Evolutionary conservation across 768 basidiomycete species (phyloP).

Genomic region (Mycena haematopus): DNA sequence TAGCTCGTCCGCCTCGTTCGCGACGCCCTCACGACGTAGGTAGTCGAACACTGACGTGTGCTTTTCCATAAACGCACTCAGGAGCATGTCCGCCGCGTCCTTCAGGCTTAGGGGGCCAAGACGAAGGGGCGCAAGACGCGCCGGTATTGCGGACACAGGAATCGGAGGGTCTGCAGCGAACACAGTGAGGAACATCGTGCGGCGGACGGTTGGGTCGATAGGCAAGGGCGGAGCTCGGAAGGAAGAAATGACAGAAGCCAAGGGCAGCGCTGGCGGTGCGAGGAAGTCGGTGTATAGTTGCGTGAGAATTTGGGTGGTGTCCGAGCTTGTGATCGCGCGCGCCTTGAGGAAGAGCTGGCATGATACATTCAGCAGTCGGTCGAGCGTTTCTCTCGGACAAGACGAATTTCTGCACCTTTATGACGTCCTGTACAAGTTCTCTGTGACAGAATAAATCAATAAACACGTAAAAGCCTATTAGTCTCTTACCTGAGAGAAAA

Average conservation of each 20-base stretch:
- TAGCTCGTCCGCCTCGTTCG: conserved; percentile 34
- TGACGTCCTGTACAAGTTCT: conserved; percentile 65
- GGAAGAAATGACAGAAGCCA: background rate
- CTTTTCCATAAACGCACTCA: conserved; percentile 74
- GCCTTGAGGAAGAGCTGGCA: conserved; percentile 71
- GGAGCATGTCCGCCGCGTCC: conserved; percentile 67
- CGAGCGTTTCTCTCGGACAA: background rate
- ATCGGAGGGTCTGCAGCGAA: conserved; percentile 47
- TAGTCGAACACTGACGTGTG: conserved; percentile 59
- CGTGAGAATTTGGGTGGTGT: conserved; percentile 59
- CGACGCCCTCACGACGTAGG: conserved; percentile 43
- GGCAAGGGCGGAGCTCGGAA: background rate
- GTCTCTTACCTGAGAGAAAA: conserved; percentile 66
- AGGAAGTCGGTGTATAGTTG: conserved; percentile 74
- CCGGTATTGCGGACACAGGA: conserved; percentile 43
- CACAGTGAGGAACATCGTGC: conserved; percentile 75
- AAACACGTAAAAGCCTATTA: background rate
- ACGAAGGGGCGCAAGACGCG: conserved; percentile 60
- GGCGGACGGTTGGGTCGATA: conserved; percentile 62
- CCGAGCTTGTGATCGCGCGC: conserved; percentile 61
- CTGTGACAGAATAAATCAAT: conserved; percentile 37
- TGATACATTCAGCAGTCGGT: background rate
- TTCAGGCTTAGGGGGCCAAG: conserved; percentile 61
- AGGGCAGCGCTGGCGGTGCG: conserved; percentile 36
- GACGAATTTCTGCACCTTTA: conserved; percentile 54